Conservation (phyloP, 257 asterid species). For the Nicotiana sylvestris region DNA sequence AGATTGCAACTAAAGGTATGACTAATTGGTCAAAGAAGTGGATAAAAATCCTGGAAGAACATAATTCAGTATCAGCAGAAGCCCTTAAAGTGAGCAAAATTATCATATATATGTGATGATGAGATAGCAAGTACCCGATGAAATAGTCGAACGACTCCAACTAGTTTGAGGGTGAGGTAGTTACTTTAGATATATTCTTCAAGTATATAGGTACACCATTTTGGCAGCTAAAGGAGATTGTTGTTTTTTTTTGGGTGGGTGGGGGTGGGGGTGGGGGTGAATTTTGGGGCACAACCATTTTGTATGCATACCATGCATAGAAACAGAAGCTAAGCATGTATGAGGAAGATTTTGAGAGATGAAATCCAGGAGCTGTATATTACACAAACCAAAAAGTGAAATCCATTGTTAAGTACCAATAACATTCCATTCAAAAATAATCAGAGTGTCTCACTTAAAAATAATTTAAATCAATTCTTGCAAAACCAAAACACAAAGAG, state of each 20-base stretch:
- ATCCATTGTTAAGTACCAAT: constrained; percentile 34
- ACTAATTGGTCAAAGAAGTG: too few relatives aligned
- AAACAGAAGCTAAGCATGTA: background rate
- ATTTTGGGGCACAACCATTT: background rate
- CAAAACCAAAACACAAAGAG: constrained; percentile 28
- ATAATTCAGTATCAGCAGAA: too few relatives aligned
- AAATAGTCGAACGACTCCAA: too few relatives aligned
- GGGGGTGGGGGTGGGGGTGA: background rate
- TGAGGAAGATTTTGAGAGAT: background rate
- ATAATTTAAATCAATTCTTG: constrained; percentile 24
- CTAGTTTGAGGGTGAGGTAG: too few relatives aligned
- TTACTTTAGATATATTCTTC: too few relatives aligned
- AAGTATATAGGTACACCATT: background rate
- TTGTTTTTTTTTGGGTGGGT: too few relatives aligned
- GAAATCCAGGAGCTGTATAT: background rate
- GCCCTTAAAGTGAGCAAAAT: too few relatives aligned
- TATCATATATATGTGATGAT: too few relatives aligned
- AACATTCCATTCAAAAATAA: constrained; percentile 32
- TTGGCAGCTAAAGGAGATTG: background rate
- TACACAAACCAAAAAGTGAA: constrained; percentile 28
- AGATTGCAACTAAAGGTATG: too few relatives aligned
- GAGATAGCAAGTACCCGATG: too few relatives aligned
- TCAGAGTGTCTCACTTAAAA: constrained; percentile 37
- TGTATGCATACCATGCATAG: too few relatives aligned
- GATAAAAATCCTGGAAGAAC: too few relatives aligned